phyloP scores from a whole-genome alignment of 2,329 filamentous ascomycete species.

The Ophiostoma himal-ulmi region DNA sequence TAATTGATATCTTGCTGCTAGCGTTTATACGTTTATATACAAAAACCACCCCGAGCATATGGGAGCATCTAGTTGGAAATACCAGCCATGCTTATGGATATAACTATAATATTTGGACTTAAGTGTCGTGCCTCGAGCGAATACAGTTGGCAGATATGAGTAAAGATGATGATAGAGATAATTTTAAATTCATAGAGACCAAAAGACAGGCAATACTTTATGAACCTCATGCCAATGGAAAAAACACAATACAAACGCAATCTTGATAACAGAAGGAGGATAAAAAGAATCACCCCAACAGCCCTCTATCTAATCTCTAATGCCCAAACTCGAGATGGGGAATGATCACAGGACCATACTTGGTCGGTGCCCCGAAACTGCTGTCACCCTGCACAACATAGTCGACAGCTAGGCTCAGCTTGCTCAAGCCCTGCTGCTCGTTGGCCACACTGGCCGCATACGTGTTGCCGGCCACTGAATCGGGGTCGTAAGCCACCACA shows the following conservation, averaged over 20 bases:
- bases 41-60: background rate
- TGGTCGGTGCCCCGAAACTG: conserved; percentile 63
- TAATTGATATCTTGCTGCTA: background rate
- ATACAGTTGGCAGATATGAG: background rate
- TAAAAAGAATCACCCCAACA: background rate
- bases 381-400: conserved; percentile 94
- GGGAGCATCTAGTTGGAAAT: background rate
- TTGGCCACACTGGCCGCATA: conserved; percentile 31
- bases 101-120: background rate
- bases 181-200: background rate
- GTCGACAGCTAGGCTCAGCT: conserved; percentile 84
- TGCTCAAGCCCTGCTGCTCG: conserved; percentile 44
- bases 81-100: background rate
- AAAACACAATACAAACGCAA: conserved; percentile 10
- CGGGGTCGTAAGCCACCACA: conserved; percentile 89
- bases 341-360: conserved; percentile 94
- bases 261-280: background rate
- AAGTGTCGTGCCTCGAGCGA: background rate
- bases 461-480: conserved; percentile 48
- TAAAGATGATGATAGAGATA: background rate
- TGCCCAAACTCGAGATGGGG: conserved; percentile 74
- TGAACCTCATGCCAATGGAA: conserved; percentile 1
- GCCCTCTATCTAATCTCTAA: conserved; percentile 31
- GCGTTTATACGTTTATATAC: background rate
- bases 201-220: background rate